Base-by-base conservation (phyloP, 768 basidiomycete species). In the Pholiota molesta region DNA sequence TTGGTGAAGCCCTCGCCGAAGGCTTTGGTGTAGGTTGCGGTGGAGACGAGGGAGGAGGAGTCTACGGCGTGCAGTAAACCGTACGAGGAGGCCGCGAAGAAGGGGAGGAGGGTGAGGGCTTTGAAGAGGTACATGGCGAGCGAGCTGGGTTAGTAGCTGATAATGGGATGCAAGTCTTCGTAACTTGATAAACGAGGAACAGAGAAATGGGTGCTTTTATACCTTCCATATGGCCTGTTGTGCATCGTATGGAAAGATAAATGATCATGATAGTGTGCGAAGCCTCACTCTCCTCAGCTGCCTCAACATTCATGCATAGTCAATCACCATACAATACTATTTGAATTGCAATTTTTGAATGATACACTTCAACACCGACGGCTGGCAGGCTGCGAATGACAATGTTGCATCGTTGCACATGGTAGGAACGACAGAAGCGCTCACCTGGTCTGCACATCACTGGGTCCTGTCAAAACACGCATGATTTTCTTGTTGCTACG, bases 1-100 rank as follows among this genome's bases (percentile, higher is more conserved):
- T 65, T 68, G 26, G 67, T 68, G 55, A 68, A 68, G 44, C 67
- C 67, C 37, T 68, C 64, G 51, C 67, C 45, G 6, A 21, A 49
- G 3, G 67, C 67, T 35, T 62, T 68, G 8, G 44, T 40, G 39
- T 64, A 68, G 0, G 67, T 68, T 0, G 67, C 60, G 8, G 55
- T 52, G 1, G 67, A 53, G 1, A 68, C 67, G 11, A 68, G 62
- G 21, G 53, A 26, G 5, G 67, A 68, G 1, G 67, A 68, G 45
- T 68, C 67, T 13, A 68, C 67, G 2, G 60, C 67, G 13, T 52
- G 65, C 17, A 65, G 29, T 11, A 68, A 56, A 3, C 60, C 67
- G 23, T 68, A 68, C 8, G 67, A 63, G 5, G 64, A 65, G 11
- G 21, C 52, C 2, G 61, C 55, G 11, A 65, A 44, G 45, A 55